Conservation (phyloP, 176 grass and related monocot species). For the Triticum monococcum region DNA sequence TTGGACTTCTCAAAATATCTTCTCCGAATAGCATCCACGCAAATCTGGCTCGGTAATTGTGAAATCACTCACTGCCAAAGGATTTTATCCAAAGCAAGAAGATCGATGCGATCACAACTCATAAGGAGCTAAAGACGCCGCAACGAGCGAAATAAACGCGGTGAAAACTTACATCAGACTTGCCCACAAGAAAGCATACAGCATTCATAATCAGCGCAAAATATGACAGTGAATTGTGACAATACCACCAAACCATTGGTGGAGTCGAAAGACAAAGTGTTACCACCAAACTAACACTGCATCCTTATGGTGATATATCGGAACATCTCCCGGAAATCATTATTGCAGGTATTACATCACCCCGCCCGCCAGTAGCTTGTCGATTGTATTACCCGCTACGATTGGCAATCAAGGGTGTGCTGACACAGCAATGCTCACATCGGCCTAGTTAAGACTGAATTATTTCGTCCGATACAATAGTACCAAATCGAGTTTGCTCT, state of each 20-base stretch:
- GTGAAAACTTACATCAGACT: background rate
- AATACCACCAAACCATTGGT: constrained; percentile 1
- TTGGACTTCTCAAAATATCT: too few species aligned
- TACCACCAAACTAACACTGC: constrained; percentile 9
- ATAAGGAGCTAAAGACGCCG: background rate
- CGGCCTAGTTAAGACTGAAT: background rate
- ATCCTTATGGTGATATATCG: constrained; percentile 24
- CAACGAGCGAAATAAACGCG: too few species aligned
- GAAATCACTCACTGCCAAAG: background rate
- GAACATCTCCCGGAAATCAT: constrained; percentile 18
- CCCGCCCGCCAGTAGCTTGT: constrained; percentile 30
- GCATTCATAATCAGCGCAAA: constrained; percentile 10
- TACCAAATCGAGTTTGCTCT: background rate
- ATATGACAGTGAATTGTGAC: background rate
- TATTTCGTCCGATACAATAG: background rate
- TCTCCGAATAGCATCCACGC: background rate
- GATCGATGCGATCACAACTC: background rate
- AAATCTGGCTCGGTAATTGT: too few species aligned
- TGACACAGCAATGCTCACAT: constrained; percentile 21
- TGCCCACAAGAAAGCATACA: background rate
- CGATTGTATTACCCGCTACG: constrained; percentile 4
- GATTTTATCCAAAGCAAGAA: background rate
- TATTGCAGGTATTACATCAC: constrained; percentile 36
- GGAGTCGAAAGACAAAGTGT: constrained; percentile 12
- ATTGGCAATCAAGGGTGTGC: background rate